Base-by-base conservation (phyloP, 2,329 filamentous ascomycete genomes). In the Colletotrichum lini region DNA sequence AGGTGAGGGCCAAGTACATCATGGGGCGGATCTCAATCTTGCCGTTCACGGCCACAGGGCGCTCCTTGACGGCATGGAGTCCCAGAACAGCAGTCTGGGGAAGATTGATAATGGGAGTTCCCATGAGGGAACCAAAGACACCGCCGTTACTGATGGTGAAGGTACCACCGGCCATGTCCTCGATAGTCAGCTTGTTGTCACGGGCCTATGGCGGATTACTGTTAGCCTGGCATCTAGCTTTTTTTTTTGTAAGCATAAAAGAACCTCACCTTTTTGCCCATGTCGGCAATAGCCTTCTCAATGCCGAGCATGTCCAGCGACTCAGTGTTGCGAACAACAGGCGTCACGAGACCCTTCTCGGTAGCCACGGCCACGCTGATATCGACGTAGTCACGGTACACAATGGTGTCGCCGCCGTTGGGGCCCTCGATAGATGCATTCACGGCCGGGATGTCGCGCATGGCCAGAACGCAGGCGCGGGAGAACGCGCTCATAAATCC, bases 401-500 rank as follows among this genome's bases (percentile, higher is more conserved):
- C 96, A 76, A 99, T 98, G 53, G 96, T 98, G 82, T 99, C 96
- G 70, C 96, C 96, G 57, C 95, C 94, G 78, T 96, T 94, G 61
- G 95, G 94, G 12, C 96, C 96, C 81, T 99, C 96, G 75, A 99
- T 99, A 47, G 95, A 98, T 26, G 96, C 96, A 79, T 99, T 99
- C 78, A 98, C 94, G 2, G 92, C 92, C 15, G 95, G 96, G n/a
- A 98, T 87, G 74, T 98, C 95, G 78, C 93, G 93, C 94, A 98
- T 97, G 70, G 96, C 96, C 72, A 98, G 87, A 54, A 97, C 91
- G 77, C 91, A 94, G 58, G 96, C 96, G 74, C 93, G 93, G 4
- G 96, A 94, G 84, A 99, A 99, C 67, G 96, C 96, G 81, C 95
- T 96, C 96, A 99, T 98, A 87, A 98, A 99, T n/a, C 96, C 96